Conservation (phyloP, 163 green algal genomes). For the Scenedesmus sp. region DNA sequence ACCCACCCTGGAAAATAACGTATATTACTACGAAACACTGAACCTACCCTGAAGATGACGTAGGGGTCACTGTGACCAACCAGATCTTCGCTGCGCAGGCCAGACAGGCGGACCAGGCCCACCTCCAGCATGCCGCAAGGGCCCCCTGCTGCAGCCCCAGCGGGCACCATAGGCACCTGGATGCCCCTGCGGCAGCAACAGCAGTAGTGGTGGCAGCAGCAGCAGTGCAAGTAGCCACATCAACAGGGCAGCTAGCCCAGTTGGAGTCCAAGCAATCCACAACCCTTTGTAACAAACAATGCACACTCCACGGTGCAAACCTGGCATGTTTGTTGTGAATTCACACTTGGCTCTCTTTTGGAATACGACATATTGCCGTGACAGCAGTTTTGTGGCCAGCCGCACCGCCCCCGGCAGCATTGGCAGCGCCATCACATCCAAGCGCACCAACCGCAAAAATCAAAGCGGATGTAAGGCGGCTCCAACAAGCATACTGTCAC, state of each 20-base stretch:
- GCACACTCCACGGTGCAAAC: not conserved
- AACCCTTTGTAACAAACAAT: not conserved
- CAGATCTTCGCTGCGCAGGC: constrained; percentile 47
- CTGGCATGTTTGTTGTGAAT: too few species aligned
- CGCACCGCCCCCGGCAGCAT: not conserved
- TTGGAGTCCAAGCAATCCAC: not conserved
- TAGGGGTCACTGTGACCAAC: constrained; percentile 50
- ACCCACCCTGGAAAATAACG: not conserved
- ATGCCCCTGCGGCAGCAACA: constrained; percentile 21
- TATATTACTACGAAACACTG: not conserved
- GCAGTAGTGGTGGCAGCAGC: not conserved
- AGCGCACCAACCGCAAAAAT: not conserved
- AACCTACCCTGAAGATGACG: constrained; percentile 37
- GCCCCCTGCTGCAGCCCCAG: not conserved
- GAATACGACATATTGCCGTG: constrained; percentile 9
- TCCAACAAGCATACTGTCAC: too few species aligned
- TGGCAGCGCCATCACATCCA: not conserved
- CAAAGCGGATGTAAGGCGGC: not conserved
- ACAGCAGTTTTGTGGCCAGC: not conserved
- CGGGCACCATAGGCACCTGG: constrained; percentile 32
- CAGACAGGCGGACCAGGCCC: constrained; percentile 7
- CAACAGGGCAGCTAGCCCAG: not conserved
- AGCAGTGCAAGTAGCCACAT: not conserved
- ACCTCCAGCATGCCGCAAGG: constrained; percentile 42
- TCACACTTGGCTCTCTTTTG: not conserved